Evolutionary conservation across 2,329 filamentous ascomycete species (phyloP), one percentile per base, ranked within the genome.

Genomic region (Chrysosporium queenslandicum): DNA sequence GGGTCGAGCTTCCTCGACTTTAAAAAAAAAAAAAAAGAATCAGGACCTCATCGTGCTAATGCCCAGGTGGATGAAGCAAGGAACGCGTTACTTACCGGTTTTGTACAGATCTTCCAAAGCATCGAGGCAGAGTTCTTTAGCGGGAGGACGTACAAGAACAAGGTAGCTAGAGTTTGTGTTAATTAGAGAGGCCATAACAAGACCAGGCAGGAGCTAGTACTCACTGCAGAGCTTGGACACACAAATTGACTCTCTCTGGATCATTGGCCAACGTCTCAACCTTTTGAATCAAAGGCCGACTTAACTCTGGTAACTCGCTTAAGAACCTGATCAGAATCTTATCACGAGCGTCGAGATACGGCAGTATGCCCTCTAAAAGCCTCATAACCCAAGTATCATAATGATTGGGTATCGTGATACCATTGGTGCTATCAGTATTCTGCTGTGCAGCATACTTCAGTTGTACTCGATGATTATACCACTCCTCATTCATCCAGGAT

Each of bases 401-500:
- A 66, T 92, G 80, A 21, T 68, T 61, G 1, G 66, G 58, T 14
- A 70, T 61, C 2, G 61, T 62, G 30, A 77, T 64, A 2, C 78
- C 74, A 6, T 77, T 75, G 37, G 76, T 73, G 9, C 66, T 65
- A 45, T 64, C 68, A n/a, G 64, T 63, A 50, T 67, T 73, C 53
- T 57, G 66, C 45, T 71, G 55, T 66, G 71, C 58, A 72, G 70
- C 66, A 47, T 65, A 60, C 54, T 70, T 71, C 41, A 71, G 64
- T 50, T 77, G 72, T 29, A 88, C 68, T 40, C 76, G 82, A 66
- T 97, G 91, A 61, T 90, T 94, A 68, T 95, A 97, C 91, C 92
- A 98, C 70, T 98, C 92, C 67, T 98, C 92, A 61, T 85, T 94
- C 14, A 98, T 77, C 92, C 92, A 98, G 6, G 85, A 83, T 48